Conservation (phyloP, 2,329 filamentous ascomycete species). For the Rhexocercosporidium sp. region DNA sequence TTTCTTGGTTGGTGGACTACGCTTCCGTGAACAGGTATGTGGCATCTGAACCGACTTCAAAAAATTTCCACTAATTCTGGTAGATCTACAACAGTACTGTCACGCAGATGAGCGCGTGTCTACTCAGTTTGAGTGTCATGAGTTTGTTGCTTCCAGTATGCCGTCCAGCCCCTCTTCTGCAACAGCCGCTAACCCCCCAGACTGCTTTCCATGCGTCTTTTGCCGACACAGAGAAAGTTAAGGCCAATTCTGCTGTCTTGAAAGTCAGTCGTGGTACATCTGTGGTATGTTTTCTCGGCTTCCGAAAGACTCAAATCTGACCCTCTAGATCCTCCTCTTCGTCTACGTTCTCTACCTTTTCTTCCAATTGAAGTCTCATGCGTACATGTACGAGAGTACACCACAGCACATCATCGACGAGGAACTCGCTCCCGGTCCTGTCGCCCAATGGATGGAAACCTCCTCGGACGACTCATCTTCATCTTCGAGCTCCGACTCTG, state of each 20-base stretch:
- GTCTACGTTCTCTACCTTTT: slow-evolving; percentile 79
- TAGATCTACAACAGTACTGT: slow-evolving; percentile 93
- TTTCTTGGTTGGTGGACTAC: slow-evolving; percentile 84
- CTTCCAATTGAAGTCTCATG: slow-evolving; percentile 79
- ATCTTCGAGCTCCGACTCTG: slow-evolving; percentile 70
- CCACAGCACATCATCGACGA: slow-evolving; percentile 93
- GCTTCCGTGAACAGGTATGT: slow-evolving; percentile 81
- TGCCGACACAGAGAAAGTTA: slow-evolving; percentile 41
- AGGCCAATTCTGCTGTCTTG: slow-evolving; percentile 63
- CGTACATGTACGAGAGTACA: slow-evolving; percentile 81
- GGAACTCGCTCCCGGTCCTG: slow-evolving; percentile 83
- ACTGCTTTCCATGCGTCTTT: slow-evolving; percentile 69
- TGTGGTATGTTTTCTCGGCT: slow-evolving; percentile 70
- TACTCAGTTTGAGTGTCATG: slow-evolving; percentile 88
- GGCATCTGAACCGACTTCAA: not conserved
- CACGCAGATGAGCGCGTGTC: slow-evolving; percentile 93
- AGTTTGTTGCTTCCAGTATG: slow-evolving; percentile 82
- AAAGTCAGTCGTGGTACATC: slow-evolving; percentile 15
- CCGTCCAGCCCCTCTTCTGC: slow-evolving; percentile 16
- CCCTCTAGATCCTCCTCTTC: slow-evolving; percentile 80
- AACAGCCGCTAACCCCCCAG: slow-evolving; percentile 44
- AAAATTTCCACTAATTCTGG: slow-evolving; percentile 16
- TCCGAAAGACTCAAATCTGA: slow-evolving; percentile 75
- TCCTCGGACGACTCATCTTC: slow-evolving; percentile 66
- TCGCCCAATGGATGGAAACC: slow-evolving; percentile 77